Evolutionary conservation across 805 yeast species (phyloP), one percentile per base, ranked within the genome.

Genomic region (Candida insectalens): DNA sequence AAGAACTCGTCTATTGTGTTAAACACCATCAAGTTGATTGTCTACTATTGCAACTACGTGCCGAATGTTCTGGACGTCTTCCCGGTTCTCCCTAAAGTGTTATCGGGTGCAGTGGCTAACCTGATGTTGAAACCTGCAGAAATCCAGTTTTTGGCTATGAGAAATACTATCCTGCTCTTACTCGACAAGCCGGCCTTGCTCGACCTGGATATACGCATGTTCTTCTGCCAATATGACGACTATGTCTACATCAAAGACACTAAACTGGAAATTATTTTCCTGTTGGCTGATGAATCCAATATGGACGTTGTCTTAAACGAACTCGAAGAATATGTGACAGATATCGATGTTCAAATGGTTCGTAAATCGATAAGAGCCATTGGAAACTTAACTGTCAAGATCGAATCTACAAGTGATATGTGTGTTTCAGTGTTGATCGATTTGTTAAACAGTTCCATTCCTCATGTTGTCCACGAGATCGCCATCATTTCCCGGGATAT

Each of bases 211-310:
- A 84, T 83, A n/a, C 71, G 75, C 34, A 71, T 75, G 59, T 84
- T 88, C 50, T 87, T 84, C 56, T 79, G 92, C 57, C 76, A 75
- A 38, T 83, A 73, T 46, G 80, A 82, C 51, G 96, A 88, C 52
- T 92, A 94, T 1, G 74, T 83, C 16, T 89, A 83, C 52, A 76
- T 89, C 50, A 84, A 87, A 53, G 89, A 85, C 46, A 83, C 96
- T 4, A 89, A 89, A 49, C 62, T 89, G 29, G 96, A 89, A 51
- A 80, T 92, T 38, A 75, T 89, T 16, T 83, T 82, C 45, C 61
- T 84, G 25, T 60, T 89, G 30, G 94, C 96, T 1, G 69, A 74
- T 47, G 76, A 73, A 34, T 42, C 53, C 7, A 83, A 82, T 45
- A 63, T 80, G 30, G 63, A 61, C 4, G 57, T 65, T 25, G 84